Evolutionary conservation across 164 flowering plant genomes (phyloP), one percentile per base, ranked within the genome.

Genomic region (Nymphaea colorata): DNA sequence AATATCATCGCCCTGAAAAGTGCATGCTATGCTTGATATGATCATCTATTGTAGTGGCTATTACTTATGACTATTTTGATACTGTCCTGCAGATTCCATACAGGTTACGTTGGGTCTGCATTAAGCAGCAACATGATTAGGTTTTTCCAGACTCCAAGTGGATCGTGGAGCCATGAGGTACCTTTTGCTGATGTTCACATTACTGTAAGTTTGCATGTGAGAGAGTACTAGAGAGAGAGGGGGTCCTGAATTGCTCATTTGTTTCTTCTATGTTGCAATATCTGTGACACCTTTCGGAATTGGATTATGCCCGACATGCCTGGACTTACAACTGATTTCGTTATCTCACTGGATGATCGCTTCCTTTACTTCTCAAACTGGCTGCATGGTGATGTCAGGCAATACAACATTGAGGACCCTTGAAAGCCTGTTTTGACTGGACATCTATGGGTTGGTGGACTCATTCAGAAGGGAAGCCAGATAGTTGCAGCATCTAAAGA

Each of bases 261-360:
- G 10, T 10, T 55, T 55, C 59, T 16, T 55, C 10, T 55, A 93
- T 97, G 83, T 90, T 64, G 84, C 86, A 17, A 82, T 85, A 65
- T 85, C 93, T 3, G 97, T 90, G 72, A 76, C 87, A 65, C 86
- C 99, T 64, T 44, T 91, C 78, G 91, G 72, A 94, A 91, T 73
- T 94, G 98, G 99, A 87, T 94, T 71, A 88, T 94, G 47, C 92
- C 96, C 5, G 88, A 91, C 73, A 90, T 94, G 96, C 96, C 99
- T 4, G 96, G 96, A 17, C 96, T 94, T 41, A 91, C 91, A 64
- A 91, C 99, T 42, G 99, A 94, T 76, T 91, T 94, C 72, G 81
- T 94, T 72, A 86, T 94, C 47, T 90, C 99, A 60, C 90, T 94
- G 25, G 99, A 94, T 75, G 98, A 94, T 72, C 91, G 93, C 0